phyloP scores from a whole-genome alignment of 345 rosid species.

The Corymbia maculata region DNA sequence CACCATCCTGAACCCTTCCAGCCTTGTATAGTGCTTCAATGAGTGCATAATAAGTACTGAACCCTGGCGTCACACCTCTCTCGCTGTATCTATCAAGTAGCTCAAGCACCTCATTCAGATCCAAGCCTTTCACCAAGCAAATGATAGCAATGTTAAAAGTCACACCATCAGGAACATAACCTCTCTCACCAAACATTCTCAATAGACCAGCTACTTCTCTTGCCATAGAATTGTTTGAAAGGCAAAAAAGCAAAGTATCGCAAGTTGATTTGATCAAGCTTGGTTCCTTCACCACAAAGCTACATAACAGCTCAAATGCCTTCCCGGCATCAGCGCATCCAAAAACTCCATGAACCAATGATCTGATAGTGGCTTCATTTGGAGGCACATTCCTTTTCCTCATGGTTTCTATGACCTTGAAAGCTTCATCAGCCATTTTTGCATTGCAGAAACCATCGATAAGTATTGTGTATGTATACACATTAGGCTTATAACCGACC shows the following conservation, averaged over 20 bases:
- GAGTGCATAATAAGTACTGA: slow-evolving; percentile 41
- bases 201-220: slow-evolving; percentile 54
- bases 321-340: slow-evolving; percentile 27
- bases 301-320: slow-evolving; percentile 45
- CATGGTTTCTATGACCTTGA: slow-evolving; percentile 50
- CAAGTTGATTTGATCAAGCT: slow-evolving; percentile 38
- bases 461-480: slow-evolving; percentile 67
- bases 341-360: slow-evolving; percentile 78
- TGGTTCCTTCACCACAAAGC: slow-evolving; percentile 42
- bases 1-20: slow-evolving; percentile 37
- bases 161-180: slow-evolving; percentile 47
- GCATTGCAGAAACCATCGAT: slow-evolving; percentile 77
- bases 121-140: slow-evolving; percentile 54
- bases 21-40: slow-evolving; percentile 49
- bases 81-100: slow-evolving; percentile 39
- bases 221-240: slow-evolving; percentile 58
- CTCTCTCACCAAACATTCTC: slow-evolving; percentile 33
- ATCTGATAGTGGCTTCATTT: slow-evolving; percentile 71
- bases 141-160: slow-evolving; percentile 45
- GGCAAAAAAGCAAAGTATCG: slow-evolving; percentile 54
- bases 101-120: slow-evolving; percentile 44
- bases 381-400: slow-evolving; percentile 41
- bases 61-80: slow-evolving; percentile 57
- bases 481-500: slow-evolving; percentile 53
- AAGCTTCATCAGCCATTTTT: slow-evolving; percentile 60